Evolutionary conservation across 108 stramenopile genomes (phyloP), one percentile per base, ranked within the genome.

Genomic region (Cyclostephanos invisitatus): DNA sequence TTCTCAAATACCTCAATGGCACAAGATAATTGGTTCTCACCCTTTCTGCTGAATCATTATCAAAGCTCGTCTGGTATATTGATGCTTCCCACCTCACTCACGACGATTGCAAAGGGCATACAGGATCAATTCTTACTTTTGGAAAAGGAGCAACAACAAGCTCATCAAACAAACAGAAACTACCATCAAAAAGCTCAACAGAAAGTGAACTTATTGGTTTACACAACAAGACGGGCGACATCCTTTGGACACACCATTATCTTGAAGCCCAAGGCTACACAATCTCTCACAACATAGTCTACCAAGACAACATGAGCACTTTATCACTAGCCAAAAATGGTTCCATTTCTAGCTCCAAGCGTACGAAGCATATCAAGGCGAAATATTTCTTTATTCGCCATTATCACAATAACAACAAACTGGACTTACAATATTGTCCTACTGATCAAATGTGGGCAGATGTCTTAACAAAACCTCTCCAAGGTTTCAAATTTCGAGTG

Each of bases 41-140:
- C 4, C 48, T 49, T 2, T 15, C 14, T 44, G 37, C 22, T 38
- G 64, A 18, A 1, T 51, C 18, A 4, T 3, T 32, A 3, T 2
- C 32, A 32, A 32, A 32, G 3, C 2, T 32, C 2, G 32, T 32
- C 2, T 62, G 37, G 64, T 79, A 71, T 63, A 62, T 79, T 15
- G 76, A 77, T 68, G 76, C 62, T 1, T 67, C 76, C 2, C 50
- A 64, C 10, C 69, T 20, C 0, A 46, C 79, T 5, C 85, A 85
- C 36, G 22, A 54, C 2, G 85, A 86, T 67, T 70, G 73, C 57
- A 20, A 55, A 37, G 78, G 85, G 22, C 85, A 86, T 62, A 75
- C 83, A 2, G 87, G 87, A 25, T 73, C 53, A 22, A 32, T 44
- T 37, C 54, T 85, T 57, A 66, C 82, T 15, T 46, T 83, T 20